Conservation (phyloP, 2,329 filamentous ascomycete genomes). For the Curvularia hawaiiensis region DNA sequence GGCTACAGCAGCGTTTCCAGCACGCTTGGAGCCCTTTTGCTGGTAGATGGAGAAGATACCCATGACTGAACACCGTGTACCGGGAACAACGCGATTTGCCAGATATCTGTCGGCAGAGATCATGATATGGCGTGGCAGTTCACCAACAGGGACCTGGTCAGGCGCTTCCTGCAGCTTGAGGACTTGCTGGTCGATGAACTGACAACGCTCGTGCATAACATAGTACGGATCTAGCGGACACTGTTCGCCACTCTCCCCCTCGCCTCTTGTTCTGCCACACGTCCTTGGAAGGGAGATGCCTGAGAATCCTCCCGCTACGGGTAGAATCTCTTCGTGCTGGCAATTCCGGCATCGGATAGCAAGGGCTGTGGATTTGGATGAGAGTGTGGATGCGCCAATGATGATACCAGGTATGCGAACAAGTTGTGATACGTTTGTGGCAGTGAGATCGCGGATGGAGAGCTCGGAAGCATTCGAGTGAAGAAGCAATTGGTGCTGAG, state of each 20-base stretch:
- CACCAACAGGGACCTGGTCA: constrained; percentile 95
- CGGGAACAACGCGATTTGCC: constrained; percentile 93
- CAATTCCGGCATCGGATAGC: constrained; percentile 90
- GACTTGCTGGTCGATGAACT: constrained; percentile 97
- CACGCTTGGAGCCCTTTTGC: constrained; percentile 82
- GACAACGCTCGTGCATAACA: constrained; percentile 89
- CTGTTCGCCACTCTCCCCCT: constrained; percentile 71
- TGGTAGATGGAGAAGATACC: constrained; percentile 99
- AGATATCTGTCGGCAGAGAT: constrained; percentile 96
- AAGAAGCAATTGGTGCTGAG: constrained; percentile 91
- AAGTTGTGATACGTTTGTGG: constrained; percentile 89
- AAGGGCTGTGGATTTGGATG: constrained; percentile 88
- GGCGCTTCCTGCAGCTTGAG: constrained; percentile 98
- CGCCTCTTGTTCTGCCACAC: constrained; percentile 69
- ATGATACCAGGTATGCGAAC: constrained; percentile 97
- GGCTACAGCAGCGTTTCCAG: constrained; percentile 79
- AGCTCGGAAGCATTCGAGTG: constrained; percentile 91
- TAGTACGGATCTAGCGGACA: constrained; percentile 97
- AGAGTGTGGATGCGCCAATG: constrained; percentile 95
- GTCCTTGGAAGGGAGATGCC: constrained; percentile 82
- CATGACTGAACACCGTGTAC: constrained; percentile 92
- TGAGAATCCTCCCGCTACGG: constrained; percentile 83
- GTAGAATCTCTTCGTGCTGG: constrained; percentile 70
- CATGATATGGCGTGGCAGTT: constrained; percentile 90
- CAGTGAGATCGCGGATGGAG: constrained; percentile 92